Base-by-base conservation (phyloP, 2,329 filamentous ascomycete species). In the Cryoendolithus antarcticus region DNA sequence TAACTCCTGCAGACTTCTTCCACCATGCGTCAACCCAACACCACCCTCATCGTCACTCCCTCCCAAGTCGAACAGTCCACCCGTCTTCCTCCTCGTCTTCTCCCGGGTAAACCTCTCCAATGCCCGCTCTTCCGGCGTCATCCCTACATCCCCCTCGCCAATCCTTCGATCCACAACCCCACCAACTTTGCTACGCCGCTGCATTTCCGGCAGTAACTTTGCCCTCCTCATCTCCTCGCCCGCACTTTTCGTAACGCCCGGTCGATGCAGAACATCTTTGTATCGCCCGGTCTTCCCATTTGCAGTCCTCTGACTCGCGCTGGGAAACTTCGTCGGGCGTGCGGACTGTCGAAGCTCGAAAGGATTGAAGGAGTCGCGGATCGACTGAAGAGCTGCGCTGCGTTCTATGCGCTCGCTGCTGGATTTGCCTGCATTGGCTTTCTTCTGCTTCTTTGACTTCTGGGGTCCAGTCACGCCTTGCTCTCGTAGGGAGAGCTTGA, bases 331-430 rank as follows among this genome's bases (percentile, higher is more conserved):
- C 41, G 78, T 78, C 0, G 80, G 82, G 43, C 81, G 74, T 9
- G 44, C 43, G 31, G 81, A 77, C 42, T 82, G 77, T 62, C 93
- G 93, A 59, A 94, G 75, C 57, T 98, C 91, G 62, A 98, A 98
- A 0, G 91, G 91, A 60, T 98, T 98, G 74, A 96, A 96, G 50
- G 88, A 82, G 55, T 96, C 88, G 56, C 91, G 82, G 58, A 98
- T 95, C 41, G 75, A 77, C 51, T 83, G 78, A 46, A 98, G 71
- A n/a, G 86, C 84, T 40, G 77, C 80, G 55, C 81, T 75, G 56
- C 82, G 77, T 58, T 86, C 77, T 19, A 85, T 72, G 44, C 84
- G 79, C 62, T 86, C 83, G 54, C 89, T 80, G 46, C 73, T 75
- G 46, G 71, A 72, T 41, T 74, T 76, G 77, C 77, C 60, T 34